phyloP scores from a whole-genome alignment of 108 stramenopile species.

The Nitzschia sp. region DNA sequence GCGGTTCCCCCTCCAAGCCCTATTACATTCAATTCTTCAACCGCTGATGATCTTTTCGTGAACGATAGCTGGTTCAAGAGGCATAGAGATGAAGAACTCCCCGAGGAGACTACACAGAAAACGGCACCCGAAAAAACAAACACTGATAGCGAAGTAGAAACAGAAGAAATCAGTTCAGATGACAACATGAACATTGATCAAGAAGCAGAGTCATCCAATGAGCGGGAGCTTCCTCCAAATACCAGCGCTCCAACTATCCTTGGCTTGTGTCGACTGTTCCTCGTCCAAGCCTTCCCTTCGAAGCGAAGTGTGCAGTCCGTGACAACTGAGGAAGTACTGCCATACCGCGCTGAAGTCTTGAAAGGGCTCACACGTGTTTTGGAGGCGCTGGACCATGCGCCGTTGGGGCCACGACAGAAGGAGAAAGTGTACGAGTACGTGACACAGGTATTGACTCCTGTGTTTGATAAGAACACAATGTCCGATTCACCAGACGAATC shows the following conservation, averaged over 20 bases:
- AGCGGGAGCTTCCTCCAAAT: slow-evolving; percentile 6
- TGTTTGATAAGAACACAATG: slow-evolving; percentile 20
- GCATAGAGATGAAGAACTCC: slow-evolving; percentile 12
- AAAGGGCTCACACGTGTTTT: slow-evolving; percentile 45
- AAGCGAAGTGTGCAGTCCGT: slow-evolving; percentile 20
- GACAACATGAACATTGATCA: slow-evolving; percentile 36
- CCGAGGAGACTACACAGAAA: slow-evolving; percentile 8
- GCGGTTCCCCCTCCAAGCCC: neutral
- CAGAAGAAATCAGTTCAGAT: slow-evolving; percentile 13
- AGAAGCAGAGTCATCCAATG: slow-evolving; percentile 30
- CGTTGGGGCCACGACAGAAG: slow-evolving; percentile 3
- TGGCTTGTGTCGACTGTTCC: slow-evolving; percentile 62
- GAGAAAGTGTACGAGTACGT: slow-evolving; percentile 2
- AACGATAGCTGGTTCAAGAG: slow-evolving; percentile 55
- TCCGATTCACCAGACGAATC: slow-evolving; percentile 29
- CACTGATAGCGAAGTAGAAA: slow-evolving; percentile 30
- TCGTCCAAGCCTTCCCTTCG: slow-evolving; percentile 56
- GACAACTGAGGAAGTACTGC: slow-evolving; percentile 50
- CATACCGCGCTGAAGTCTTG: slow-evolving; percentile 61
- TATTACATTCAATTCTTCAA: neutral
- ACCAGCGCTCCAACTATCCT: slow-evolving; percentile 32
- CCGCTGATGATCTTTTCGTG: slow-evolving; percentile 53
- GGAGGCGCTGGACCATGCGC: slow-evolving; percentile 25
- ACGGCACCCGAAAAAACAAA: slow-evolving; percentile 16
- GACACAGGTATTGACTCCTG: slow-evolving; percentile 15